Conservation (phyloP, 306 rosid species). For the Vicia sativa region DNA sequence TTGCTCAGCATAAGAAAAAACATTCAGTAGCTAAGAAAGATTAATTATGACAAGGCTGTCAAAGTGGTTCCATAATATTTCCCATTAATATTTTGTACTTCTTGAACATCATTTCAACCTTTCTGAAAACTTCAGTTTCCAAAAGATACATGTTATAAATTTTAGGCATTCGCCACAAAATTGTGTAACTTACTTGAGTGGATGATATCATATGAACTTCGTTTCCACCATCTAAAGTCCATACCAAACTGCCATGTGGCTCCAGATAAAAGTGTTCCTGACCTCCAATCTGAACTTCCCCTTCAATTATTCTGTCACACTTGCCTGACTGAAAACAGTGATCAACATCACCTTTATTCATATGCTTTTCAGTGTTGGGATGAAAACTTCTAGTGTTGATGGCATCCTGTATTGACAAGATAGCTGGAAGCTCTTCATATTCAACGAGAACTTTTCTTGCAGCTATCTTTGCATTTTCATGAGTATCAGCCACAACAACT, state of each 20-base stretch:
- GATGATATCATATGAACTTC: conserved; percentile 98
- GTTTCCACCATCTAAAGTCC: conserved; percentile 89
- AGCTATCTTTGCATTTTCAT: conserved; percentile 90
- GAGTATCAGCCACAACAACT: conserved; percentile 90
- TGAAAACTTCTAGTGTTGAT: conserved; percentile 73
- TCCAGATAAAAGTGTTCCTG: conserved; percentile 98
- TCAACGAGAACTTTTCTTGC: conserved; percentile 68
- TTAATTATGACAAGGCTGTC: conserved; percentile 23
- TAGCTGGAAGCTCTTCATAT: conserved; percentile 85
- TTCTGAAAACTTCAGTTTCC: conserved; percentile 21
- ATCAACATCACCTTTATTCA: conserved; percentile 82
- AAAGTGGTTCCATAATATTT: not conserved
- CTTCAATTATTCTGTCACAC: conserved; percentile 81
- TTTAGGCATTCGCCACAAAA: conserved; percentile 13
- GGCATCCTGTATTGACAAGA: conserved; percentile 88
- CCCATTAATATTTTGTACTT: not conserved
- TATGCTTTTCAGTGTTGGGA: conserved; percentile 67
- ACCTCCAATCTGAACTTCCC: conserved; percentile 89
- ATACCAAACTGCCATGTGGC: conserved; percentile 75
- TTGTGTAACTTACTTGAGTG: conserved; percentile 72
- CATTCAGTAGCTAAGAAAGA: conserved; percentile 14
- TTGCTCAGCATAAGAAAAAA: conserved; percentile 17
- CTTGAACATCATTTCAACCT: not conserved
- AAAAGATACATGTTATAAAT: conserved; percentile 15
- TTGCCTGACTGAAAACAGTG: conserved; percentile 72